Evolutionary conservation across 306 rosid species (phyloP), one percentile per base, ranked within the genome.

Genomic region (Quercus rubra): DNA sequence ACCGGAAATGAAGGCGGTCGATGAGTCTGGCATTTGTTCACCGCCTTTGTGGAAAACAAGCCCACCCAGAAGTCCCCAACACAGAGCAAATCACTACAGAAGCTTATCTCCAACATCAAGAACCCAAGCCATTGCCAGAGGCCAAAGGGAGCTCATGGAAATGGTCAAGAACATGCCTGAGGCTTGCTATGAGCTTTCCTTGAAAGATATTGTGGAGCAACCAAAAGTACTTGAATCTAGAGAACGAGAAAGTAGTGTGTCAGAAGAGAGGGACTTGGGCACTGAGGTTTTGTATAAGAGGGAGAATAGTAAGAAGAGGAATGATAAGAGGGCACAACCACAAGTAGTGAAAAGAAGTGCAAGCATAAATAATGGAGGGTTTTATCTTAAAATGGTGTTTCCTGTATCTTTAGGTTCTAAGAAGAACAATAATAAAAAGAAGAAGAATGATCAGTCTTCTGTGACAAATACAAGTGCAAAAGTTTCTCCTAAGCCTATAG

Each of bases 161-260:
- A 91, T 95, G 98, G 99, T 95, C 9, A 79, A 77, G 52, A 87
- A 85, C 82, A 90, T 95, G 96, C 99, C 99, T 0, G 99, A 95
- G 70, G 80, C 96, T 4, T 80, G 85, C 74, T 95, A 95, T 79
- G 99, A 95, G 78, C 97, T 95, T 56, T 91, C 99, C 5, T 52
- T 95, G 33, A 95, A 85, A 57, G 99, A 95, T 85, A 91, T 95
- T 5, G 98, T 95, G 1, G 99, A 95, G 63, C 83, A 85, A 23
- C 88, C 89, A 11, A 21, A 82, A 41, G 46, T 41, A 59, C 38
- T 51, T 11, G 70, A 73, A 0, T 46, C 51, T 5, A 49, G 54
- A 49, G 76, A 15, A 3, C 79, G 61, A 28, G 77, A 84, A 43
- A 86, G 71, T 5, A 86, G 61, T 11, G 1, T 31, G 3, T 33